Evolutionary conservation across 257 asterid species (phyloP).

Genomic region (Capsicum baccatum): DNA sequence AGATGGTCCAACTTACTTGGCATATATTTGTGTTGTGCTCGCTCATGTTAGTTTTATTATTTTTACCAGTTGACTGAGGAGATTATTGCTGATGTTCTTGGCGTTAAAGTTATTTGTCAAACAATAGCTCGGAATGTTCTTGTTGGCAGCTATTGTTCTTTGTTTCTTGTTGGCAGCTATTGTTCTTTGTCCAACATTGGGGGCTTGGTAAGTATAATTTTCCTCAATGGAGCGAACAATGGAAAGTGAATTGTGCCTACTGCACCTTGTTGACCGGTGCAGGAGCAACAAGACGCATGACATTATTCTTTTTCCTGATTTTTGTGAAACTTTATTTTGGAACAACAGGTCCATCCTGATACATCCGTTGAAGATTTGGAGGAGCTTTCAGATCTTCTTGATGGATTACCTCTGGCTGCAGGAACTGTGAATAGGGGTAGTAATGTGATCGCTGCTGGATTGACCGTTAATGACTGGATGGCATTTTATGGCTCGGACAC

Average conservation of each 20-base stretch:
- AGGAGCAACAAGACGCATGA: neutral
- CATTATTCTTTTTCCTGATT: no score
- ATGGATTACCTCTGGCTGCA: constrained; percentile 69
- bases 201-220: constrained; percentile 69
- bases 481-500: no score
- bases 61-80: constrained; percentile 78
- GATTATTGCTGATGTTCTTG: neutral
- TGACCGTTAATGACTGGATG: constrained; percentile 78
- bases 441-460: no score
- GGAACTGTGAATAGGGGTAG: constrained; percentile 78
- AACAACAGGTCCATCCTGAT: no score
- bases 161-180: constrained; percentile 51
- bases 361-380: no score
- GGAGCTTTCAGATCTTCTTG: constrained; percentile 49
- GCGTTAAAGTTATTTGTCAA: neutral
- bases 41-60: neutral
- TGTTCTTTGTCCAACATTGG: constrained; percentile 76
- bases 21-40: neutral
- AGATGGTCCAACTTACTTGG: neutral
- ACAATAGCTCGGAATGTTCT: constrained; percentile 80
- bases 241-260: neutral
- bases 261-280: neutral
- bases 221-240: neutral
- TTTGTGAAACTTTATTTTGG: no score
- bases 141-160: constrained; percentile 48